Base-by-base conservation (phyloP, 1,284 basidiomycete species). In the Melampsora medusae region DNA sequence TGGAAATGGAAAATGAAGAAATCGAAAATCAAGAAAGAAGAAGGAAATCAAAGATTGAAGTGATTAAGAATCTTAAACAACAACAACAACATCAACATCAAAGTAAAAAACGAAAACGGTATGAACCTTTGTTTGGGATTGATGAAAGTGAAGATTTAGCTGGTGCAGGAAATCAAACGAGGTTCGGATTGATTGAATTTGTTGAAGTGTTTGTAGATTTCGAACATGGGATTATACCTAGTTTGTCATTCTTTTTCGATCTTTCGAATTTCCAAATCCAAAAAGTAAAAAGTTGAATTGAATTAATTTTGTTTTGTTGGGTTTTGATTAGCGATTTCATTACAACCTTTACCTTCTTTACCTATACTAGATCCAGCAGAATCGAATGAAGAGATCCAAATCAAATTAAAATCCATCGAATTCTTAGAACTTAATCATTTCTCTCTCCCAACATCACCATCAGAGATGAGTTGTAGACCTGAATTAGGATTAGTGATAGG, bases 141-240 rank as follows among this genome's bases (percentile, higher is more conserved):
- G 53, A 59, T 31, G 53, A 59, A 22, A 59, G 28, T 22, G 53
- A 31, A 22, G 22, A 59, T 59, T 22, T 22, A 22, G 28, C 53
- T 59, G 53, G 28, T 10, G 53, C 22, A 9, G 53, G 28, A 59
- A 31, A 31, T 19, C 19, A 69, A 42, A 42, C 38, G 19, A n/a
- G 33, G 2, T 56, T 38, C n/a, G 68, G 56, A n/a, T 61, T 61
- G 14, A 61, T 69, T 17, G 35, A 69, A n/a, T 38, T 69, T 17
- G 56, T 60, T 17, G 68, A 69, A 61, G 19, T 69, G 16, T 61
- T 61, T 7, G 12, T 69, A 7, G 68, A 69, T 61, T 69, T 60
- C 42, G 53, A 69, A 22, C 31, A 69, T 59, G 31, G 50, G 0
- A 60, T 61, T 25, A 28, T 69, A 19, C 68, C 68, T 12, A 69